phyloP scores from a whole-genome alignment of 805 yeast species.

The Kuraishia molischiana region DNA sequence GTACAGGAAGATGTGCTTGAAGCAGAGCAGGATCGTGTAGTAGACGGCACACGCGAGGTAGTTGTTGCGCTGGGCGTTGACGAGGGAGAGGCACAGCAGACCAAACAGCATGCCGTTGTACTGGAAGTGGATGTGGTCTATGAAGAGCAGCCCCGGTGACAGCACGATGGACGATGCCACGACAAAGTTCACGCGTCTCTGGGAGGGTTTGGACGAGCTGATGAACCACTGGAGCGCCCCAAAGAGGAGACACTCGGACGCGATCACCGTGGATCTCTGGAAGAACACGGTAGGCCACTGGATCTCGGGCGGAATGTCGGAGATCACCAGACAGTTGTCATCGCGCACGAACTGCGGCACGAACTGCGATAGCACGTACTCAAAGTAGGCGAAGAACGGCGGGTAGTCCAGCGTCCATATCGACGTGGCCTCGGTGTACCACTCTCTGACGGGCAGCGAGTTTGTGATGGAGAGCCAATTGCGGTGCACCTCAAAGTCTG shows the following conservation, averaged over 20 bases:
- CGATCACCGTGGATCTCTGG: constrained; percentile 74
- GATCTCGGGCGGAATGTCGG: constrained; percentile 20
- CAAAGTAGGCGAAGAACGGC: constrained; percentile 95
- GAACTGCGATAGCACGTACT: constrained; percentile 64
- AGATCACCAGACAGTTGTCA: constrained; percentile 72
- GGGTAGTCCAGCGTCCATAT: constrained; percentile 98
- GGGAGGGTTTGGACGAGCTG: constrained; percentile 29
- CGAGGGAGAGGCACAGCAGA: constrained; percentile 61
- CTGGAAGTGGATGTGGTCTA: constrained; percentile 96
- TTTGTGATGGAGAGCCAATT: constrained; percentile 94
- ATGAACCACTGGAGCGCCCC: constrained; percentile 65
- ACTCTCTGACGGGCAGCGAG: constrained; percentile 57
- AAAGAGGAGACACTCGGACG: constrained; percentile 65
- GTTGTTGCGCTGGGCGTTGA: constrained; percentile 51
- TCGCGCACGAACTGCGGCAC: constrained; percentile 52
- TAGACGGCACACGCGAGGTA: constrained; percentile 54
- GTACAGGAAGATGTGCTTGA: constrained; percentile 89
- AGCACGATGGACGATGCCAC: constrained; percentile 74
- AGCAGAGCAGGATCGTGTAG: constrained; percentile 75
- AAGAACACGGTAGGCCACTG: constrained; percentile 67
- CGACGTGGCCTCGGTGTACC: constrained; percentile 75
- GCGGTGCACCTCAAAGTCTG: constrained; percentile 95
- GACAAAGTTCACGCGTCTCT: constrained; percentile 48
- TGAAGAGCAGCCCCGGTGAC: constrained; percentile 82
- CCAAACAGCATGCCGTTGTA: constrained; percentile 94